Evolutionary conservation across 768 basidiomycete species (phyloP), one percentile per base, ranked within the genome.

Genomic region (Boletus sp.): DNA sequence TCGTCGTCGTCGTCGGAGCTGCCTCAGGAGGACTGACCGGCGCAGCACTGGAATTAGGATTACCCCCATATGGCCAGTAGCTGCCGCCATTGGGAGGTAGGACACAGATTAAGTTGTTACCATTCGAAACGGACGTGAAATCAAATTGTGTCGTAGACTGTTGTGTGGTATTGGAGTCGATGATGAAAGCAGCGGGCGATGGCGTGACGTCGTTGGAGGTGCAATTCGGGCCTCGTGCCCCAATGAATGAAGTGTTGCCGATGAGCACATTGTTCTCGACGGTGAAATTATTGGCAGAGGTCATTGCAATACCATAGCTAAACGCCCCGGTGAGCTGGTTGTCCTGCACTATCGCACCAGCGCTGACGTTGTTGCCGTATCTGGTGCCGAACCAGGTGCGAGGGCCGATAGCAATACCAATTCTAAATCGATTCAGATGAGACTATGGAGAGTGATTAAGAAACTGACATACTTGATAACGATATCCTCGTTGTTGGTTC

Each of bases 331-430:
- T 79, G 20, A 89, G 65, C 32, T 68, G 70, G 69, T 92, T 91
- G 66, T 81, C 73, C 17, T 72, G 63, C 20, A 90, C 83, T 6
- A 75, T 73, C 7, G 80, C 89, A n/a, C 76, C 76, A 37, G 68
- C 74, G 67, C 76, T 80, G 63, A 81, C 77, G 57, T 85, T 84
- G 54, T 80, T 81, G 24, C 77, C 77, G 60, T 77, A 87, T 50
- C 70, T 65, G 60, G 80, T 72, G 3, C 84, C 86, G 56, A 90
- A 90, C 90, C 90, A 92, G 15, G 83, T 84, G 11, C 81, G 81
- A 9, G 90, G 87, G 9, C 90, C 90, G 15, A 91, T 80, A 30
- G 89, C 90, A 47, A 92, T 85, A n/a, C 86, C 90, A 64, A 92
- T 84, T 69, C 89, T 90, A 14, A 7, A 54, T 39, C n/a, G n/a